phyloP scores from a whole-genome alignment of 192 early-diverging fungal genomes.

The Coemansia sp. region DNA sequence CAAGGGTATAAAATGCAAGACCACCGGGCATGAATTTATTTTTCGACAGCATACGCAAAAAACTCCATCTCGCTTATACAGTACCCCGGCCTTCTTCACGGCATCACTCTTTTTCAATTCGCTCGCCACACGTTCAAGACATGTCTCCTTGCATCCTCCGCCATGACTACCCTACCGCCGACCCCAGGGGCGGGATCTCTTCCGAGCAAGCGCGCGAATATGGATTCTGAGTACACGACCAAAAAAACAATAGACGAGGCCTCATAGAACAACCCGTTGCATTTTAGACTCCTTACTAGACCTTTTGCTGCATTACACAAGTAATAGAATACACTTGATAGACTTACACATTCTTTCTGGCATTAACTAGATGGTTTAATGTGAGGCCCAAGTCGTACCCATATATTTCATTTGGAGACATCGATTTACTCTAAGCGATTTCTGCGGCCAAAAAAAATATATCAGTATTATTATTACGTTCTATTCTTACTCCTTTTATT shows the following conservation, averaged over 20 bases:
- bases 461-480: background rate
- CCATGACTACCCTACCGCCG: slow-evolving; percentile 41
- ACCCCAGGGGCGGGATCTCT: slow-evolving; percentile 25
- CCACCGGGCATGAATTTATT: background rate
- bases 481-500: background rate
- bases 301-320: background rate
- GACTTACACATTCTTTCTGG: background rate
- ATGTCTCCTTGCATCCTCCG: slow-evolving; percentile 19
- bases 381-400: background rate
- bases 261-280: background rate
- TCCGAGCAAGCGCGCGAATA: slow-evolving; percentile 29
- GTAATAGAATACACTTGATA: background rate
- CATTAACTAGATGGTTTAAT: too few species aligned
- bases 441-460: background rate
- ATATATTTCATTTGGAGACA: background rate
- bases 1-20: background rate
- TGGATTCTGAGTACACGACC: slow-evolving; percentile 3
- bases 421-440: background rate
- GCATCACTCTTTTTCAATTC: background rate
- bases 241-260: background rate
- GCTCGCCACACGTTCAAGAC: background rate
- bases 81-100: background rate
- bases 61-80: background rate
- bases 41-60: background rate
- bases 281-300: background rate